Conservation (phyloP, 345 rosid species). For the Draba incana region DNA sequence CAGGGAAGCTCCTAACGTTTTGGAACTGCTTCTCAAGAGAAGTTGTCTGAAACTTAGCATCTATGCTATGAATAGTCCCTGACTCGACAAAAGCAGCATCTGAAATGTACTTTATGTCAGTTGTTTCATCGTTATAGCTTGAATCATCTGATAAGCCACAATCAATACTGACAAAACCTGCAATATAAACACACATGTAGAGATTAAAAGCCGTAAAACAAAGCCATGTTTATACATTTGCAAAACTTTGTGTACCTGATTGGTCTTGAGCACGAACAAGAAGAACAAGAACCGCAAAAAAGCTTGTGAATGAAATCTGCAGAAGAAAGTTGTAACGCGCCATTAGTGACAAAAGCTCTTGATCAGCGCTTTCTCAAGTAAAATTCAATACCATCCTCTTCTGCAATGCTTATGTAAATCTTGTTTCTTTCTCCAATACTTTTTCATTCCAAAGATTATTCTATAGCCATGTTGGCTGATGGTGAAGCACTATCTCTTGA, state of each 20-base stretch:
- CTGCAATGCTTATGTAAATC: background rate
- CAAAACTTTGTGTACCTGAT: conserved; percentile 35
- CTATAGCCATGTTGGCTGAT: conserved; percentile 28
- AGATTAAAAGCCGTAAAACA: background rate
- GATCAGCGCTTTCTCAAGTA: conserved; percentile 18
- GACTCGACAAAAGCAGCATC: conserved; percentile 39
- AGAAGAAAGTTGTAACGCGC: background rate
- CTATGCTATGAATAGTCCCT: conserved; percentile 24
- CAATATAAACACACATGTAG: background rate
- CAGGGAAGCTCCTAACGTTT: conserved; percentile 46
- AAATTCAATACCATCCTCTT: background rate
- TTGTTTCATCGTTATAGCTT: conserved; percentile 28
- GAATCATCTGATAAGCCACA: background rate
- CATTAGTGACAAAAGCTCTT: conserved; percentile 24
- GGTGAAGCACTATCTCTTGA: conserved; percentile 33
- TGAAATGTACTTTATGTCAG: conserved; percentile 39
- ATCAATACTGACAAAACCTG: conserved; percentile 30
- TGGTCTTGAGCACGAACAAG: conserved; percentile 41
- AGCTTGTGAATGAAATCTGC: conserved; percentile 9
- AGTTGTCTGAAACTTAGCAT: conserved; percentile 10
- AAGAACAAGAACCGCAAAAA: conserved; percentile 10
- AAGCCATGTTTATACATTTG: background rate
- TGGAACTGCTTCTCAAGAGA: conserved; percentile 30
- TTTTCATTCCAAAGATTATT: conserved; percentile 1
- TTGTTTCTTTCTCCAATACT: background rate